Evolutionary conservation across 2,329 filamentous ascomycete species (phyloP), one percentile per base, ranked within the genome.

Genomic region (Aureobasidium sp.): DNA sequence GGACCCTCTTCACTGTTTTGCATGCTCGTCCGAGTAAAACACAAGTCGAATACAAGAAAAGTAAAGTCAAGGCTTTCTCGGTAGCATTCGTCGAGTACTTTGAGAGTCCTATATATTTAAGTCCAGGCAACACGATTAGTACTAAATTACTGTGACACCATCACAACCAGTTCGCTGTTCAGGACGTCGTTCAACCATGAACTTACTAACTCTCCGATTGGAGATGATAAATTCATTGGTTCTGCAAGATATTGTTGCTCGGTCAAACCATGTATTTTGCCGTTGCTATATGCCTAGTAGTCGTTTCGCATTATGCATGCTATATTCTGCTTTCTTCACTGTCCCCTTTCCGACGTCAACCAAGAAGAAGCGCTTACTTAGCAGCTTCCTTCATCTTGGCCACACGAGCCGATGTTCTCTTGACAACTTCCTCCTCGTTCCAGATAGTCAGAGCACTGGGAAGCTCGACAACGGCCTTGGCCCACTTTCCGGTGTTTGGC

Each of bases 401-500:
- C 45, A 79, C 64, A 66, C 75, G 81, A 49, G 69, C 70, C 69
- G 77, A 79, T 7, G 74, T 78, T 35, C 63, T 68, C 64, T 74
- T 72, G 2, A 78, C 74, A 48, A 81, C 72, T 0, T 39, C 65
- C 64, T 80, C 72, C 73, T 84, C 84, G 60, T 88, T 72, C 68
- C 78, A 90, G 63, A 87, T 84, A 52, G 75, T 79, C 0, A 78
- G 84, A 17, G 93, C 87, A 66, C 85, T 91, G 17, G 85, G 82
- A 62, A 69, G 65, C 50, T 62, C 62, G 22, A 61, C 49, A 2
- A 72, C 63, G 8, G 66, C 69, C 58, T 67, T 68, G 6, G 66
- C 67, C 71, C 70, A 73, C 49, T 66, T 68, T n/a, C 63, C 63
- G 40, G 70, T 70, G 35, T 71, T 65, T 3, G 64, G 64, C 39